Percentiles rank a stretch among this genome's conserved stretches.
phyloP scores from a whole-genome alignment of 805 yeast genomes.

The Kluyveromyces siamensis region DNA sequence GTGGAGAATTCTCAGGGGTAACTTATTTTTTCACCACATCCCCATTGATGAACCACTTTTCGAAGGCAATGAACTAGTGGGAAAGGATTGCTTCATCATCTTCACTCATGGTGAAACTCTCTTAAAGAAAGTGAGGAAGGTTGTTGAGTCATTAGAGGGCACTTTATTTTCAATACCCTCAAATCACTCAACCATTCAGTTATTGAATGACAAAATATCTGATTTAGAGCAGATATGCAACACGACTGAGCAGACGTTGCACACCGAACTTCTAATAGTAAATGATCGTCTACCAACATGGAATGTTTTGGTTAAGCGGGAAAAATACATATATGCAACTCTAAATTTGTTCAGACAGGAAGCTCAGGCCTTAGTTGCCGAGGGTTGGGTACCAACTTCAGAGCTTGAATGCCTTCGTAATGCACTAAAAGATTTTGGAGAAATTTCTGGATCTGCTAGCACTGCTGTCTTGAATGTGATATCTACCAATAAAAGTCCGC shows the following conservation, averaged over 20 bases:
- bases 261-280: slow-evolving; percentile 69
- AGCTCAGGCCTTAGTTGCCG: slow-evolving; percentile 81
- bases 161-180: slow-evolving; percentile 42
- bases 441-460: slow-evolving; percentile 31
- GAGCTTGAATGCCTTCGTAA: slow-evolving; percentile 60
- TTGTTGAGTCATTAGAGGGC: slow-evolving; percentile 87
- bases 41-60: slow-evolving; percentile 63
- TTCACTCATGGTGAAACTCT: slow-evolving; percentile 85
- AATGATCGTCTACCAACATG: slow-evolving; percentile 69
- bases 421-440: slow-evolving; percentile 45
- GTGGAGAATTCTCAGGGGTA: slow-evolving; percentile 93
- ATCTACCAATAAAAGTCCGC: slow-evolving; percentile 78
- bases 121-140: slow-evolving; percentile 62
- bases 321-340: slow-evolving; percentile 71
- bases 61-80: slow-evolving; percentile 47
- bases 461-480: slow-evolving; percentile 51
- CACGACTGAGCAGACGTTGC: slow-evolving; percentile 59
- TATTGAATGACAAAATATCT: slow-evolving; percentile 38
- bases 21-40: slow-evolving; percentile 64
- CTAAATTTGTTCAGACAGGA: slow-evolving; percentile 74
- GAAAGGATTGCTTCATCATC: slow-evolving; percentile 76
- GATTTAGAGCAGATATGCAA: slow-evolving; percentile 54
- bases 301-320: slow-evolving; percentile 63
- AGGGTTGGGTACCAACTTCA: slow-evolving; percentile 91
- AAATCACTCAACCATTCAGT: slow-evolving; percentile 33